Evolutionary conservation across 768 basidiomycete species (phyloP).

Genomic region (Agrocybe chaxingu): DNA sequence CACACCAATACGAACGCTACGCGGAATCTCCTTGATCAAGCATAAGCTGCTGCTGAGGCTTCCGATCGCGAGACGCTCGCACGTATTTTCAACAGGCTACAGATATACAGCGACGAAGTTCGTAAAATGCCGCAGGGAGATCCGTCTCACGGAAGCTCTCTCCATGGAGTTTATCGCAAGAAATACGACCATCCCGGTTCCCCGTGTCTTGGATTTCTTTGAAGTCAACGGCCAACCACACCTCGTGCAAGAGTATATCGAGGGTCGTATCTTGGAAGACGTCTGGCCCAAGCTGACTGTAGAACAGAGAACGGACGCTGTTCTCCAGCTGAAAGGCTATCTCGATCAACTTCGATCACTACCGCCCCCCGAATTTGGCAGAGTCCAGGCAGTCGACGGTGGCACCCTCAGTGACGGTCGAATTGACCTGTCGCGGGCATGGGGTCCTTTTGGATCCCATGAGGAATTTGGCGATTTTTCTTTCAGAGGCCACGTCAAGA

Average conservation of each 20-base stretch:
- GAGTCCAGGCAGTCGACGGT: conserved; percentile 9
- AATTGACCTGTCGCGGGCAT: neutral
- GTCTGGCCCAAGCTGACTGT: conserved; percentile 3
- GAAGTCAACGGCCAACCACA: conserved; percentile 1
- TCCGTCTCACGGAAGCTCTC: conserved; percentile 14
- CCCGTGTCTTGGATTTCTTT: conserved; percentile 13
- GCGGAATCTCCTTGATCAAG: no score
- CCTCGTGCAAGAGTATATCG: conserved; percentile 17
- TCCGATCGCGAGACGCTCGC: no score
- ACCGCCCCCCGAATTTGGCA: conserved; percentile 8
- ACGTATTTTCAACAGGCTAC: no score
- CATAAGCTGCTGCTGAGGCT: no score
- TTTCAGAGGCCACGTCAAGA: neutral
- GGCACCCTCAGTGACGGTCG: conserved; percentile 4
- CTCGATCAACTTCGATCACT: conserved; percentile 13
- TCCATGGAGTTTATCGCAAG: conserved; percentile 17
- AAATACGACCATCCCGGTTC: conserved; percentile 21
- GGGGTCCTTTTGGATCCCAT: conserved; percentile 11
- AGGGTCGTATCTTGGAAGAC: conserved; percentile 5
- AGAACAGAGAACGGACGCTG: neutral
- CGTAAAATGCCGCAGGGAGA: neutral
- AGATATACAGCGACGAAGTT: neutral
- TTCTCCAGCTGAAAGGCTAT: conserved; percentile 11
- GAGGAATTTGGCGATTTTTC: conserved; percentile 2
- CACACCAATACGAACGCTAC: no score